phyloP scores from a whole-genome alignment of 2,329 filamentous ascomycete species.

The Lasiodiplodia hormozganensis region DNA sequence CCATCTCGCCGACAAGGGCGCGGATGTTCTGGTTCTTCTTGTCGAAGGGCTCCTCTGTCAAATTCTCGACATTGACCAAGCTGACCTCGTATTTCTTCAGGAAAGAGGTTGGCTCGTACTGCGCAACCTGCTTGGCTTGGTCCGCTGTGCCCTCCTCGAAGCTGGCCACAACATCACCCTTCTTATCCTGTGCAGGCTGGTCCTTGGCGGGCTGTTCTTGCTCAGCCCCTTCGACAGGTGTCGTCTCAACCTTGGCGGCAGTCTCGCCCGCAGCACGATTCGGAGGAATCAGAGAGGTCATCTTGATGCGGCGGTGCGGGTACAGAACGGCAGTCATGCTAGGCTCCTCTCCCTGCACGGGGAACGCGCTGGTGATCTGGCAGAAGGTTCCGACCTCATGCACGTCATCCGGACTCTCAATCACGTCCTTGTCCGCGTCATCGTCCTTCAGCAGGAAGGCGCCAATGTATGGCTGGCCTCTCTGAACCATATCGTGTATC shows the following conservation, averaged over 20 bases:
- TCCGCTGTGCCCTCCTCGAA: slow-evolving; percentile 85
- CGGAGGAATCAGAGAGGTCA: slow-evolving; percentile 82
- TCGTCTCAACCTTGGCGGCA: slow-evolving; percentile 58
- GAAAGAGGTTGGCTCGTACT: slow-evolving; percentile 88
- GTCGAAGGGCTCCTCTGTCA: slow-evolving; percentile 87
- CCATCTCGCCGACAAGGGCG: slow-evolving; percentile 94
- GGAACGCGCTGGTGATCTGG: slow-evolving; percentile 95
- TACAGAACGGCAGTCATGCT: slow-evolving; percentile 93
- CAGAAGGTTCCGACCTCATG: slow-evolving; percentile 97
- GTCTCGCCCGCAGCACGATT: slow-evolving; percentile 47
- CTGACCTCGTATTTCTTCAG: slow-evolving; percentile 90
- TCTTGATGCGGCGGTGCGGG: slow-evolving; percentile 90
- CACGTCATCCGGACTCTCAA: slow-evolving; percentile 87
- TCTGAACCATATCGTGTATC: slow-evolving; percentile 95
- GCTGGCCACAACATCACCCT: slow-evolving; percentile 94
- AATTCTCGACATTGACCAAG: slow-evolving; percentile 93
- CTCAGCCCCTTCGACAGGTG: slow-evolving; percentile 33
- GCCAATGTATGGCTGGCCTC: slow-evolving; percentile 95
- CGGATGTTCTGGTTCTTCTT: slow-evolving; percentile 88
- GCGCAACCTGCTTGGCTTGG: slow-evolving; percentile 52
- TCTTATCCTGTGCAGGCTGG: slow-evolving; percentile 67
- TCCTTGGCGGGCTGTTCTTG: slow-evolving; percentile 59
- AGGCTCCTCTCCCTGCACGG: slow-evolving; percentile 83
- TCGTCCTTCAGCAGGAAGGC: slow-evolving; percentile 98
- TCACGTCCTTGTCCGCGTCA: slow-evolving; percentile 89